phyloP scores from a whole-genome alignment of 495 filamentous ascomycete genomes.

The Hypoxylon intermedium region DNA sequence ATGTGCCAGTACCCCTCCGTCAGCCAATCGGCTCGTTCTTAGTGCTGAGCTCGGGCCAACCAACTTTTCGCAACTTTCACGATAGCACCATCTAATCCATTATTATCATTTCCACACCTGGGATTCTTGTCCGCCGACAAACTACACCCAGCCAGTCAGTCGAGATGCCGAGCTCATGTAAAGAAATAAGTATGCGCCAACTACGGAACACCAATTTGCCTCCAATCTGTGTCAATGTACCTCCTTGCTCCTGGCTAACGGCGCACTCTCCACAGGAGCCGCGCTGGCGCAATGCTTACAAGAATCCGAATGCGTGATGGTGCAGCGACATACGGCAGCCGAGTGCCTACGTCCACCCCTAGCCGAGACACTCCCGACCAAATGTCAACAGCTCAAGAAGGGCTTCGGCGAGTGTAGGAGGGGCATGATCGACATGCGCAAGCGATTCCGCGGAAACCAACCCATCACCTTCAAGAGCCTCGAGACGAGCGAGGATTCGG shows the following conservation, averaged over 20 bases:
- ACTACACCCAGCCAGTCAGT: slow-evolving; percentile 3
- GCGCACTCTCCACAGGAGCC: slow-evolving; percentile 63
- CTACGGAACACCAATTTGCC: no score
- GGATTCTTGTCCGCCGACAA: slow-evolving; percentile 3
- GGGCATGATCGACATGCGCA: slow-evolving; percentile 97
- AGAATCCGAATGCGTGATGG: slow-evolving; percentile 92
- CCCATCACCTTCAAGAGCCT: slow-evolving; percentile 70
- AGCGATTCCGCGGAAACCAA: slow-evolving; percentile 95
- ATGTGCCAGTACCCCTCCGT: slow-evolving; percentile 1
- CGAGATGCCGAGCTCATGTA: slow-evolving; percentile 93
- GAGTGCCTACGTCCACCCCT: slow-evolving; percentile 88
- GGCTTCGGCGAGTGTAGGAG: slow-evolving; percentile 95
- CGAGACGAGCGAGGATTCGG: slow-evolving; percentile 64
- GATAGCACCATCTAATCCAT: slow-evolving; percentile 22
- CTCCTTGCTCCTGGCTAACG: no score
- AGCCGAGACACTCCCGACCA: slow-evolving; percentile 75
- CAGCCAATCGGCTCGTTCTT: slow-evolving; percentile 21
- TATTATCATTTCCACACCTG: neutral
- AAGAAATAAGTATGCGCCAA: slow-evolving; percentile 81
- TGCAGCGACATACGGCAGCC: slow-evolving; percentile 80
- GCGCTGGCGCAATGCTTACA: slow-evolving; percentile 94
- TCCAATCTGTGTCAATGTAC: no score
- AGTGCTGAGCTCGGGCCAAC: slow-evolving; percentile 27
- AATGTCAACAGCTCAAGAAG: slow-evolving; percentile 91
- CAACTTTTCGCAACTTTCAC: slow-evolving; percentile 26